A percentile compares a stretch with the other conserved stretches of the same genome.
Evolutionary conservation across 2,329 filamentous ascomycete species (phyloP).

Genomic region (Monilinia fructicola): DNA sequence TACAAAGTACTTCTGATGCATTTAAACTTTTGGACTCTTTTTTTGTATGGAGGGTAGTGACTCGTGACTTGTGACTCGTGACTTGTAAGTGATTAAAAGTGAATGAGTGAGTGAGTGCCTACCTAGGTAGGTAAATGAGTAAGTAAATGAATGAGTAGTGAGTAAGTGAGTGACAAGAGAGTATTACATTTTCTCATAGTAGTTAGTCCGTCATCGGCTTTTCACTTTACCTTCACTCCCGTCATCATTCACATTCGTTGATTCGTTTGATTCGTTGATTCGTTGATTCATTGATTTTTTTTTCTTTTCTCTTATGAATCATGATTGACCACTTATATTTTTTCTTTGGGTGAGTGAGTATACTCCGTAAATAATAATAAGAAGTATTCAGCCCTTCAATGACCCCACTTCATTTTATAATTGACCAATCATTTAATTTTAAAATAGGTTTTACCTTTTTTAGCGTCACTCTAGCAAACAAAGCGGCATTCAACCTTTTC

Average conservation of each 20-base stretch:
- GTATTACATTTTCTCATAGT: too few species aligned
- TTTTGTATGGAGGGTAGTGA: too few species aligned
- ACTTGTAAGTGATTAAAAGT: too few species aligned
- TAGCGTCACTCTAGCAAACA: neutral
- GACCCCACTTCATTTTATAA: neutral
- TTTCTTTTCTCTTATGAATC: neutral
- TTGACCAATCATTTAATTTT: constrained; percentile 13
- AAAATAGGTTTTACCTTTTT: neutral
- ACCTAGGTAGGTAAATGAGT: too few species aligned
- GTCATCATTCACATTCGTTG: neutral
- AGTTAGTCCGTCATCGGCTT: constrained; percentile 11
- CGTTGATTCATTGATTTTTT: neutral
- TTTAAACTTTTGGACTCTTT: neutral
- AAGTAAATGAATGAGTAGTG: too few species aligned
- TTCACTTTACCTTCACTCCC: neutral
- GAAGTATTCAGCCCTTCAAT: too few species aligned
- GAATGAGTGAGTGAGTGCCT: too few species aligned
- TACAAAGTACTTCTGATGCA: neutral
- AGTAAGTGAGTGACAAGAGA: too few species aligned
- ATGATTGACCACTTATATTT: neutral
- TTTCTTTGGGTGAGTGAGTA: neutral
- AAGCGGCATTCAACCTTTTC: constrained; percentile 22
- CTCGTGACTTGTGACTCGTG: too few species aligned
- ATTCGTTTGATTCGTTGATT: neutral
- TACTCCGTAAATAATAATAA: too few species aligned